Evolutionary conservation across 805 yeast species (phyloP), one percentile per base, ranked within the genome.

Genomic region (Suhomyces sp.): DNA sequence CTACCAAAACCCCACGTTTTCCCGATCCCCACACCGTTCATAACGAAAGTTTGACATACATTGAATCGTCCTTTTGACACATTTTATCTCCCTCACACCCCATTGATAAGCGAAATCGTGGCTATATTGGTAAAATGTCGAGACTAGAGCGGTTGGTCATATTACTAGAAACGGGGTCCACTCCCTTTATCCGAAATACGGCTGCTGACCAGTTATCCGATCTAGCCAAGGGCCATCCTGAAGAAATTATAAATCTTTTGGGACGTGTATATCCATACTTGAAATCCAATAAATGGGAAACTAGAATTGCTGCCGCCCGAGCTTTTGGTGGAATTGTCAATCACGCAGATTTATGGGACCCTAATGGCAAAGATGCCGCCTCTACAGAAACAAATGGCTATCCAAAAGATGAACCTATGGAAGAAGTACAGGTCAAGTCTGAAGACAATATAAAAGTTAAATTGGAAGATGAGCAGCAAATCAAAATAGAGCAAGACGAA

Each of bases 131-230:
- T n/a, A 26, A 9, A 15, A 65, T 69, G 72, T 68, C 73, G 31
- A 66, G 82, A 48, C 67, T 76, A 46, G 82, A 77, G 48, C 63
- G 81, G 37, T 69, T 77, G 39, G 81, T 77, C 42, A 65, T 76
- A 40, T 47, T 77, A 26, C 67, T 93, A 46, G 98, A 95, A 62
- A 87, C 97, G 1, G 98, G 98, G 8, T 87, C 96, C 9, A 88
- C 97, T 4, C 86, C 86, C 25, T 84, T 88, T 56, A 93, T 93
- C 28, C 76, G 98, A 46, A 88, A 87, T 53, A 87, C 96, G 7
- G 99, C 98, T 1, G 98, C 98, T 2, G 96, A 91, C 53, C 99
- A 93, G 63, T 70, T 93, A 46, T 87, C 96, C 4, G 98, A 91
- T 47, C 72, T 95, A 24, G 97, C 96, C 18, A 84, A 84, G 57